phyloP scores from a whole-genome alignment of 2,329 filamentous ascomycete species.

The Sarocladiaceae sp. region DNA sequence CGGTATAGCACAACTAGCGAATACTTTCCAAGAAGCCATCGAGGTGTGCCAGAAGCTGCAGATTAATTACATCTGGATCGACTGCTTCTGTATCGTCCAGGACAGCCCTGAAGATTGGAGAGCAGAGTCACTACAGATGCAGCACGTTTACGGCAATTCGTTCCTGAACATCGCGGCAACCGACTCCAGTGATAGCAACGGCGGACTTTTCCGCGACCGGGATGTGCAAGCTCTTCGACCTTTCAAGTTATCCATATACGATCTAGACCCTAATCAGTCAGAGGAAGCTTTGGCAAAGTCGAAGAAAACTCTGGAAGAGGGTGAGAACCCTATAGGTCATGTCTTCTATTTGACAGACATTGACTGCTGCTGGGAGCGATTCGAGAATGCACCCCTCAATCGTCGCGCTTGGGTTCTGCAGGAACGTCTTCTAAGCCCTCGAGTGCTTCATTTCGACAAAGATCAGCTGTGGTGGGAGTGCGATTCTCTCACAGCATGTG shows the following conservation, averaged over 20 bases:
- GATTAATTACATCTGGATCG: conserved; percentile 9
- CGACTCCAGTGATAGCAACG: background rate
- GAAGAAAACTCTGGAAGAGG: background rate
- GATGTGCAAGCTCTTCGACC: background rate
- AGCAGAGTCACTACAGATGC: conserved; percentile 8
- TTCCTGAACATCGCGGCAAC: background rate
- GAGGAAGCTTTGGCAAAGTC: background rate
- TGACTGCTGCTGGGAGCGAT: background rate
- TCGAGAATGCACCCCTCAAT: conserved; percentile 9
- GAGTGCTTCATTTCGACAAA: conserved; percentile 13
- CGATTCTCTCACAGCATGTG: background rate
- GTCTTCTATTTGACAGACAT: background rate
- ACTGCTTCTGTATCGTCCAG: conserved; percentile 10
- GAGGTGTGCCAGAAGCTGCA: background rate
- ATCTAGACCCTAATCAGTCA: background rate
- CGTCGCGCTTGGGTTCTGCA: conserved; percentile 13
- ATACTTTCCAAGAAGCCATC: conserved; percentile 7
- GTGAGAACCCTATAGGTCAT: background rate
- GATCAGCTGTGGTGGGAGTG: conserved; percentile 14
- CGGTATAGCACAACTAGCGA: background rate
- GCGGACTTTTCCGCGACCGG: background rate
- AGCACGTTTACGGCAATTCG: background rate
- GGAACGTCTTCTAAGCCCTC: conserved; percentile 12
- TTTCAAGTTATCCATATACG: background rate
- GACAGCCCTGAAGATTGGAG: conserved; percentile 9